These are phyloP conservation scores for Malbranchea zuffiana DNA, from an alignment of 2,329 filamentous ascomycete genomes.

Conservation along the genomic window DNA sequence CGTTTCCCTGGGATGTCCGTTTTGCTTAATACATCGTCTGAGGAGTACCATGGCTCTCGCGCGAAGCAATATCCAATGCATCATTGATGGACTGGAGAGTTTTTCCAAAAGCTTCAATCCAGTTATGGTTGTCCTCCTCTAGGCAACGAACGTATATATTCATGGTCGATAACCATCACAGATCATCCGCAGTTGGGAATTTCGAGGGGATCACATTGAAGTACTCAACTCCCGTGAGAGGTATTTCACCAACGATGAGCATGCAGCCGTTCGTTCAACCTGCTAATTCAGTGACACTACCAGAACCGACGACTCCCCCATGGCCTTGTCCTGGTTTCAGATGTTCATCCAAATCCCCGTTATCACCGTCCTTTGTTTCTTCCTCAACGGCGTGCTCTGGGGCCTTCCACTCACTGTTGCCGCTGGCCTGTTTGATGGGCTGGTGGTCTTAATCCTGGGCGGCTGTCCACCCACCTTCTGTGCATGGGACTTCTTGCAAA, in stretches of 20 bases:
- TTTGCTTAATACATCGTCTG: too few species aligned
- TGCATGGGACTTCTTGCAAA: slow-evolving; percentile 1
- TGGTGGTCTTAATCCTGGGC: neutral
- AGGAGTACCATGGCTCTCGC: too few species aligned
- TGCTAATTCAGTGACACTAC: slow-evolving; percentile 1
- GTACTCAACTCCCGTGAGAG: too few species aligned
- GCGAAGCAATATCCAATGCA: too few species aligned
- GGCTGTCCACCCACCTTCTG: neutral
- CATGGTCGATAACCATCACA: too few species aligned
- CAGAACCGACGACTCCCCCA: neutral
- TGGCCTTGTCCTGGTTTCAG: neutral
- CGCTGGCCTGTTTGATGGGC: neutral
- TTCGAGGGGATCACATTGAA: too few species aligned
- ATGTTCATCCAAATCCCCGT: neutral
- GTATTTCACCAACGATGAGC: neutral
- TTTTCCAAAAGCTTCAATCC: too few species aligned
- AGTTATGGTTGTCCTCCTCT: too few species aligned
- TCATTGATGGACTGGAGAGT: too few species aligned
- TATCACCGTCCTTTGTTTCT: neutral
- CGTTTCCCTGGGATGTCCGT: too few species aligned
- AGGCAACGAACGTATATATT: too few species aligned
- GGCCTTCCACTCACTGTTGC: neutral
- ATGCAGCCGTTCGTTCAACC: neutral
- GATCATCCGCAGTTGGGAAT: too few species aligned
- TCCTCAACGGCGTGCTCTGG: neutral